Conservation (phyloP, 1,284 basidiomycete species). For the Cryptococcus sp. region DNA sequence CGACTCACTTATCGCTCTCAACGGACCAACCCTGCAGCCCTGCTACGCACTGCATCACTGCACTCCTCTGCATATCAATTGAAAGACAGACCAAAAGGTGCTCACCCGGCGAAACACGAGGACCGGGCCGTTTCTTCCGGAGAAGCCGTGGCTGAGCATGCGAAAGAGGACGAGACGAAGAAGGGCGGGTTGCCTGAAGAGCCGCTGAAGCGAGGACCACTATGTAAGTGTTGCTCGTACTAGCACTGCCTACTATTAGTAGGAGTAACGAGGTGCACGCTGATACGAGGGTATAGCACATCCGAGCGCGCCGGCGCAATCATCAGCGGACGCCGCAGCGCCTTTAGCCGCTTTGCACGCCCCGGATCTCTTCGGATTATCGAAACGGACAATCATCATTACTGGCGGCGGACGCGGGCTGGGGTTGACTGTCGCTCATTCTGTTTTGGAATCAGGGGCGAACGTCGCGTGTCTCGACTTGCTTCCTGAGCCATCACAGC, state of each 20-base stretch:
- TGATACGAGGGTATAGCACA: not conserved
- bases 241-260: not conserved
- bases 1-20: no score
- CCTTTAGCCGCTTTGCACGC: conserved; percentile 15
- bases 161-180: conserved; percentile 21
- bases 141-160: conserved; percentile 21
- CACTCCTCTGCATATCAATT: no score
- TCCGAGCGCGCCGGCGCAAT: not conserved
- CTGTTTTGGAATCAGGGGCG: conserved; percentile 73
- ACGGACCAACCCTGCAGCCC: no score
- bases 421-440: conserved; percentile 77
- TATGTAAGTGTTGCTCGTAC: conserved; percentile 6
- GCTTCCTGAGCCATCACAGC: conserved; percentile 61
- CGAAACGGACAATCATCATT: conserved; percentile 71
- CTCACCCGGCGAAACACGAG: conserved; percentile 20
- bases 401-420: conserved; percentile 78
- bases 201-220: conserved; percentile 3
- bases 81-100: conserved; percentile 13
- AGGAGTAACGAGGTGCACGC: not conserved
- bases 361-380: conserved; percentile 62
- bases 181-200: conserved; percentile 17
- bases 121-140: conserved; percentile 16
- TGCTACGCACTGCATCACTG: no score
- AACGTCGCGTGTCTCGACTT: conserved; percentile 77
- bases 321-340: conserved; percentile 2